A percentile compares a stretch with the other conserved stretches of the same genome.
Conservation (phyloP, 2,329 filamentous ascomycete species). For the Dothistroma septosporum region DNA sequence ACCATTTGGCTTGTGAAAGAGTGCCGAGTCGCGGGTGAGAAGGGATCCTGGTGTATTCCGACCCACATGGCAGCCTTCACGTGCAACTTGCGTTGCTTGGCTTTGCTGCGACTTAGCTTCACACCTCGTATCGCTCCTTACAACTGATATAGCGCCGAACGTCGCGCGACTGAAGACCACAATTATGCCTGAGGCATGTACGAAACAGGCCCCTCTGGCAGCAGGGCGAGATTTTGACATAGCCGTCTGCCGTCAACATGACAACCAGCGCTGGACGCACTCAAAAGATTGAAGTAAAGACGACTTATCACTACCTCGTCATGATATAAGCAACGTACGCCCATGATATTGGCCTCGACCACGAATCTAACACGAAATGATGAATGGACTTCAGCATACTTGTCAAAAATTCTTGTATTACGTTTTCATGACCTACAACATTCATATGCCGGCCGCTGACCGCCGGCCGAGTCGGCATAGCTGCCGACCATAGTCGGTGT, state of each 20-base stretch:
- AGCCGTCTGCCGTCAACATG: not conserved
- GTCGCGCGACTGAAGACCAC: not conserved
- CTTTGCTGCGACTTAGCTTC: not conserved
- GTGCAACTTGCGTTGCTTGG: not conserved
- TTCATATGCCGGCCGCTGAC: not conserved
- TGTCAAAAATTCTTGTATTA: not conserved
- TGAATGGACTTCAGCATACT: not conserved
- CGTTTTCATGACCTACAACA: not conserved
- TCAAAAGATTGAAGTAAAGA: not conserved
- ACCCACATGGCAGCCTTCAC: not conserved
- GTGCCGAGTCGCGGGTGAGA: not conserved
- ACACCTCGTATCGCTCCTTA: not conserved
- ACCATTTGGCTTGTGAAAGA: not conserved
- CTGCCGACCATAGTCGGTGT: conserved; percentile 4
- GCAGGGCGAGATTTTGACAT: not conserved
- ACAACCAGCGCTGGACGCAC: not conserved
- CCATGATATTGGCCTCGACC: not conserved
- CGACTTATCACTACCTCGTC: not conserved
- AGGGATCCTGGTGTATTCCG: not conserved
- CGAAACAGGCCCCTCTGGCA: not conserved
- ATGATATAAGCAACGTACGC: not conserved
- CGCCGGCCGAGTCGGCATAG: not conserved
- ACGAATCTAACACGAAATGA: not conserved
- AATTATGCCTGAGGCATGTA: not conserved
- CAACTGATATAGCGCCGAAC: not conserved